These are phyloP conservation scores for Cubamyces lactineus DNA, from an alignment of 768 basidiomycete genomes.

Conservation along the genomic window DNA sequence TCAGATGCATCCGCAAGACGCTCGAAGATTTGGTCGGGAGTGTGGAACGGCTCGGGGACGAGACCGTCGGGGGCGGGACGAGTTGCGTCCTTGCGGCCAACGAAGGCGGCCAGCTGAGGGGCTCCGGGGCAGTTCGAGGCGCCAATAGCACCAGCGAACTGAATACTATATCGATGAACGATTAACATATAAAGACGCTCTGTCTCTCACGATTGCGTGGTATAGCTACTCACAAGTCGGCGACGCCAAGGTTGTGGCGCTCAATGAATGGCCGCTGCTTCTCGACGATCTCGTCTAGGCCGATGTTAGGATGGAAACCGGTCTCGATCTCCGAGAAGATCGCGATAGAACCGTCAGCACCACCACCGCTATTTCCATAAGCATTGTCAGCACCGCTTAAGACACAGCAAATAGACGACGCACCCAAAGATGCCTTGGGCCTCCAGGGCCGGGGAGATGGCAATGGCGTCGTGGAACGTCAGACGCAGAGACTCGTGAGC, in stretches of 20 bases:
- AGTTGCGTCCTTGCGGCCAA: slow-evolving; percentile 33
- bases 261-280: slow-evolving; percentile 16
- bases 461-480: slow-evolving; percentile 33
- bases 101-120: slow-evolving; percentile 41
- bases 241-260: slow-evolving; percentile 16
- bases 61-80: slow-evolving; percentile 28
- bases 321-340: slow-evolving; percentile 46
- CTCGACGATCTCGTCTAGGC: slow-evolving; percentile 27
- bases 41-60: slow-evolving; percentile 33
- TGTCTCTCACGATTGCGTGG: neutral
- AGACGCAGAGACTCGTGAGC: slow-evolving; percentile 35
- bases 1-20: slow-evolving; percentile 30
- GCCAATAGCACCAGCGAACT: slow-evolving; percentile 24
- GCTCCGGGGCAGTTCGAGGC: slow-evolving; percentile 37
- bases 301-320: slow-evolving; percentile 43
- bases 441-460: slow-evolving; percentile 13
- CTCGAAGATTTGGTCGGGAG: slow-evolving; percentile 27
- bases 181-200: neutral
- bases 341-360: slow-evolving; percentile 53
- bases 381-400: neutral
- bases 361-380: slow-evolving; percentile 26
- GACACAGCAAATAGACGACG: neutral
- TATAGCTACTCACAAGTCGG: slow-evolving; percentile 12
- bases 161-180: neutral
- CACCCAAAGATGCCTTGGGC: slow-evolving; percentile 16